These are phyloP conservation scores for Fraxinus greggii DNA, from an alignment of 305 asterid species.

Conservation along the genomic window DNA sequence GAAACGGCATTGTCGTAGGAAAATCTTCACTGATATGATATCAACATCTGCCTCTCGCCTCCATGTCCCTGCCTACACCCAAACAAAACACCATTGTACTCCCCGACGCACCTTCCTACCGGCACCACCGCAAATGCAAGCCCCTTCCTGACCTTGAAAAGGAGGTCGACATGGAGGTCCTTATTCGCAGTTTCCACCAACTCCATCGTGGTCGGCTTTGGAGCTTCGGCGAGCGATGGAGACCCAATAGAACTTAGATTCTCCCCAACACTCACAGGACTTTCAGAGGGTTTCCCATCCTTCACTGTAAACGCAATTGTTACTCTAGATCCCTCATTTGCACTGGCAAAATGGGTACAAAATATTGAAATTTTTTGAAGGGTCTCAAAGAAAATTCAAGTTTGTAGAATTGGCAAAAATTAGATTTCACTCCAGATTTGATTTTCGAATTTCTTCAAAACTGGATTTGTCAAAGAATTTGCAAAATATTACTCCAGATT, in stretches of 20 bases:
- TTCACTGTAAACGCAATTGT: constrained; percentile 34
- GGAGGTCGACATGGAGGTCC: constrained; percentile 82
- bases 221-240: constrained; percentile 20
- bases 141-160: constrained; percentile 63
- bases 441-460: no score
- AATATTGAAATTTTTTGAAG: constrained; percentile 24
- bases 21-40: constrained; percentile 77
- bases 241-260: constrained; percentile 60
- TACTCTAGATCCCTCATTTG: constrained; percentile 53
- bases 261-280: constrained; percentile 26
- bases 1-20: constrained; percentile 80
- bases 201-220: constrained; percentile 21
- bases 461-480: no score
- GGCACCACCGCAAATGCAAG: constrained; percentile 43
- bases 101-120: constrained; percentile 37
- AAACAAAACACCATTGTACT: constrained; percentile 51
- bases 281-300: constrained; percentile 31
- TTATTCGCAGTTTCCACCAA: constrained; percentile 15
- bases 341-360: constrained; percentile 29
- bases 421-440: no score
- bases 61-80: constrained; percentile 67
- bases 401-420: no score
- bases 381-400: no score
- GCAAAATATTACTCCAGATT: no score
- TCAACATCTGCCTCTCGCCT: constrained; percentile 63